Percentiles rank a stretch among this genome's conserved stretches.
These are phyloP conservation scores for Mortierella sp. DNA, from an alignment of 371 early-diverging fungal genomes.

Conservation along the genomic window DNA sequence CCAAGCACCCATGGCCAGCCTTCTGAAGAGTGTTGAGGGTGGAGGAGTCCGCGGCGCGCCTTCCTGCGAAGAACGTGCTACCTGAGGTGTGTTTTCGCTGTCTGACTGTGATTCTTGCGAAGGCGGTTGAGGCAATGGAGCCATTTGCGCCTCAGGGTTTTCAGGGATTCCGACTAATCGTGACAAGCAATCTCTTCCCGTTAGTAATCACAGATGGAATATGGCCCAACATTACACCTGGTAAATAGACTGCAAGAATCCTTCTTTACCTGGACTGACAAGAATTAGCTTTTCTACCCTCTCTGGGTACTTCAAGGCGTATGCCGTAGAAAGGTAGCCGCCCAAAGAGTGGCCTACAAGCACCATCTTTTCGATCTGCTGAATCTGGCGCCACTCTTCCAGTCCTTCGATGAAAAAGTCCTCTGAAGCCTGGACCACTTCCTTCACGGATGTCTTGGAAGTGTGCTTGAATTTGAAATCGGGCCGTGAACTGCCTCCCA, in stretches of 20 bases:
- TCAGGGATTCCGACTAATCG: slow-evolving; percentile 68
- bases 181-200: background rate
- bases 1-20: slow-evolving; percentile 70
- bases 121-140: slow-evolving; percentile 35
- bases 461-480: slow-evolving; percentile 68
- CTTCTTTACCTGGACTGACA: slow-evolving; percentile 79
- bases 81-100: background rate
- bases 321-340: slow-evolving; percentile 89
- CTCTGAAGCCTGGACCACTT: slow-evolving; percentile 68
- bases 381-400: slow-evolving; percentile 88
- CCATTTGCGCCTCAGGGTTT: slow-evolving; percentile 53
- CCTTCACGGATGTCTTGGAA: slow-evolving; percentile 55
- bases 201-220: background rate
- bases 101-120: slow-evolving; percentile 6
- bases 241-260: background rate
- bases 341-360: slow-evolving; percentile 89
- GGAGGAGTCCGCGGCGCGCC: slow-evolving; percentile 24
- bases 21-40: slow-evolving; percentile 60
- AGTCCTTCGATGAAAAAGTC: slow-evolving; percentile 91
- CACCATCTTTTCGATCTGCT: slow-evolving; percentile 85
- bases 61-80: slow-evolving; percentile 9
- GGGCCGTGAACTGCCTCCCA: slow-evolving; percentile 87
- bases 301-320: slow-evolving; percentile 89
- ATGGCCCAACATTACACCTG: background rate
- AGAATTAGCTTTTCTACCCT: slow-evolving; percentile 91